Conservation (phyloP, 2,329 filamentous ascomycete species). For the Alternaria viburni region DNA sequence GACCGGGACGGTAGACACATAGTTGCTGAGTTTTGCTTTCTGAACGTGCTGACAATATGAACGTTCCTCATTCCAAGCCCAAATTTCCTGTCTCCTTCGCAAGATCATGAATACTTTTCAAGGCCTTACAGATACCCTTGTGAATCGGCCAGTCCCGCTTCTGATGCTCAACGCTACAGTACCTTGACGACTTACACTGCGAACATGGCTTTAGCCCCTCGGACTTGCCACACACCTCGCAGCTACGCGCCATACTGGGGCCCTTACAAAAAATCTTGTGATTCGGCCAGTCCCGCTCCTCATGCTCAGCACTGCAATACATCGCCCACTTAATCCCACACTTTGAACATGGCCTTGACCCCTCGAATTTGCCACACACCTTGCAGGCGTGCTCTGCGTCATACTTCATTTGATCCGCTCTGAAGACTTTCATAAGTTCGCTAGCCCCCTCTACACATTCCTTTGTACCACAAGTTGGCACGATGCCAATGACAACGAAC, state of each 20-base stretch:
- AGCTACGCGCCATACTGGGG: background rate
- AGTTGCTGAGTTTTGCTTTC: background rate
- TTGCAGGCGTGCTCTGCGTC: background rate
- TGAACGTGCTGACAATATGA: background rate
- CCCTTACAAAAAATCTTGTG: background rate
- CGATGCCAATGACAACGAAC: background rate
- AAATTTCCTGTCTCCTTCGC: background rate
- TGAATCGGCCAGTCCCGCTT: background rate
- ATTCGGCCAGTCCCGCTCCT: background rate
- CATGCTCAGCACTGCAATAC: background rate
- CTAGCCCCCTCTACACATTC: background rate
- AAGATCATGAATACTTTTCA: background rate
- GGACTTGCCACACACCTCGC: background rate
- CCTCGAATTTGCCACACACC: background rate
- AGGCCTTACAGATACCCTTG: background rate
- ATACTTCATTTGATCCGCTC: background rate
- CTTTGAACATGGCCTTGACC: background rate
- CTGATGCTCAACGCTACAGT: background rate
- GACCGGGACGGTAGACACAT: background rate
- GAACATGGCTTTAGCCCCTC: background rate
- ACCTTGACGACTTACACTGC: background rate
- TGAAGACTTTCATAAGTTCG: background rate
- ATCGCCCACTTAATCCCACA: background rate
- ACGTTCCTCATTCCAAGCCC: background rate
- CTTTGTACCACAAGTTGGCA: background rate